These are phyloP conservation scores for Kodamaea anthophila DNA, from an alignment of 1,139 yeast genomes.

Conservation along the genomic window DNA sequence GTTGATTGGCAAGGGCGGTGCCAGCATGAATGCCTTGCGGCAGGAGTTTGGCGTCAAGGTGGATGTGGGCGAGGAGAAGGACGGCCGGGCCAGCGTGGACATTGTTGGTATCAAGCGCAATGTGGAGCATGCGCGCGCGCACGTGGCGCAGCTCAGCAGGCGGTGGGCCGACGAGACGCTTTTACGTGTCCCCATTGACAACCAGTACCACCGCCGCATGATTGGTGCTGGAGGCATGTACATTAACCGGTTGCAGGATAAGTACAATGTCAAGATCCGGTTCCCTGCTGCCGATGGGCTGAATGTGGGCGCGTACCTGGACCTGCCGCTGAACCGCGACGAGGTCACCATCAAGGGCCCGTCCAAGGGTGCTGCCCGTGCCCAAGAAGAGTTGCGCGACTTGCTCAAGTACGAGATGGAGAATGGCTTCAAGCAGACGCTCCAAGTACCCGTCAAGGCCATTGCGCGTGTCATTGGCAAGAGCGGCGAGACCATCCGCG, in stretches of 20 bases:
- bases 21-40: slow-evolving; percentile 59
- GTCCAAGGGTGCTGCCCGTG: slow-evolving; percentile 80
- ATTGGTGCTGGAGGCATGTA: slow-evolving; percentile 82
- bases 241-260: slow-evolving; percentile 81
- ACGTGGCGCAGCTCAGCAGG: slow-evolving; percentile 55
- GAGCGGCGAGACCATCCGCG: slow-evolving; percentile 77
- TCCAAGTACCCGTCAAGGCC: slow-evolving; percentile 66
- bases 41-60: slow-evolving; percentile 78
- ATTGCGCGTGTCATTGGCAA: slow-evolving; percentile 87
- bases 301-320: slow-evolving; percentile 20
- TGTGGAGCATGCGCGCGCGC: slow-evolving; percentile 66
- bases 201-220: slow-evolving; percentile 71
- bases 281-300: slow-evolving; percentile 52
- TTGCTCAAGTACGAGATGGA: slow-evolving; percentile 83
- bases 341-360: slow-evolving; percentile 86
- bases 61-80: slow-evolving; percentile 46
- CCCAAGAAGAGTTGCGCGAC: slow-evolving; percentile 81
- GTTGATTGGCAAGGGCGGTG: slow-evolving; percentile 86
- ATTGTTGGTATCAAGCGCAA: slow-evolving; percentile 76
- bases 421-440: slow-evolving; percentile 62
- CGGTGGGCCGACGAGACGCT: slow-evolving; percentile 80
- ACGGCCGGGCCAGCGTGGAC: slow-evolving; percentile 48
- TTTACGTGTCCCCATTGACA: slow-evolving; percentile 62
- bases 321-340: slow-evolving; percentile 43
- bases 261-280: slow-evolving; percentile 75